Percentiles rank a stretch among this genome's conserved stretches.
These are phyloP conservation scores for Nicotiana tabacum DNA, from an alignment of 257 asterid species.

Conservation along the genomic window DNA sequence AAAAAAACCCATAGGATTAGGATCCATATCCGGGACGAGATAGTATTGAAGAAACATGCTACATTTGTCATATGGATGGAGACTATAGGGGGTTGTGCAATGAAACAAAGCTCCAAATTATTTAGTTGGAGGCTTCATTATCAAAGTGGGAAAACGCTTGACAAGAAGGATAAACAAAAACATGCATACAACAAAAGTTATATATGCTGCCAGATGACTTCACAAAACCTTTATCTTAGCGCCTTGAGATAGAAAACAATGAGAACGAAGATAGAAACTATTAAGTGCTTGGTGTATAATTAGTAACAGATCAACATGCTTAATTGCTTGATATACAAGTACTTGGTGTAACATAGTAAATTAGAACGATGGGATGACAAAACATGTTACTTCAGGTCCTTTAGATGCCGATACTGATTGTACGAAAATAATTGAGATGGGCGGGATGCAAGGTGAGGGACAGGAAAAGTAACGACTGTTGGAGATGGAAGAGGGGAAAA, in stretches of 20 bases:
- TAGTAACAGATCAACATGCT: neutral
- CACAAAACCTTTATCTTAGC: neutral
- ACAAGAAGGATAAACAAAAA: neutral
- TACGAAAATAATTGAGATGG: neutral
- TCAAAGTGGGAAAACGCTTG: neutral
- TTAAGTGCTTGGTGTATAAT: neutral
- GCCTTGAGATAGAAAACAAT: neutral
- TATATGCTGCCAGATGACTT: neutral
- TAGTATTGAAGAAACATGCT: neutral
- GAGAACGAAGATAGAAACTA: neutral
- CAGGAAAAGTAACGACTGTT: neutral
- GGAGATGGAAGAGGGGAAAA: neutral
- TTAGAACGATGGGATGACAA: neutral
- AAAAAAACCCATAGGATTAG: too few species aligned
- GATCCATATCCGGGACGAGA: neutral
- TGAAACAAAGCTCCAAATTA: neutral
- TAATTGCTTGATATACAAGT: neutral
- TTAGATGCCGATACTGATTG: neutral
- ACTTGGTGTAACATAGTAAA: neutral
- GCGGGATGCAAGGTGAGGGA: constrained; percentile 4
- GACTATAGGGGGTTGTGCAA: neutral
- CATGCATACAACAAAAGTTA: neutral
- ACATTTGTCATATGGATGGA: neutral
- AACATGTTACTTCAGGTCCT: neutral
- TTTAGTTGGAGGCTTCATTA: neutral